Evolutionary conservation across 352 stramenopile genomes (phyloP).

Genomic region (Thalassiosira mediterranea): DNA sequence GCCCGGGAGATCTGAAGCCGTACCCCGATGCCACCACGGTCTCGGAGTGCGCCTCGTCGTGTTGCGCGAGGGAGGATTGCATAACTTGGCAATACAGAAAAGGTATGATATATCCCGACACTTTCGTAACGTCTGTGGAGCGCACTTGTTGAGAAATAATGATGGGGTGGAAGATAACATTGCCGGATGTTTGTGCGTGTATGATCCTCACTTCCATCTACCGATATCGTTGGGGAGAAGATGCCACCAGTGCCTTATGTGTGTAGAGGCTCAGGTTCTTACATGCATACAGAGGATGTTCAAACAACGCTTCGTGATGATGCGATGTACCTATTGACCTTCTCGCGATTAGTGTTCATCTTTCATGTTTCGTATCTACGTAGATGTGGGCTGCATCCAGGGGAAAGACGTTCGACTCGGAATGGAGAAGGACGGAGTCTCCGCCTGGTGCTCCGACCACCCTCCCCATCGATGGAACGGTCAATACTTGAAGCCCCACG

Average conservation of each 20-base stretch:
- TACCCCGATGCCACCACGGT: conserved; percentile 12
- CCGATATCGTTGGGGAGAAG: neutral
- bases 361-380: no score
- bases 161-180: neutral
- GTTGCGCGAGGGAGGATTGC: conserved; percentile 44
- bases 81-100: conserved; percentile 57
- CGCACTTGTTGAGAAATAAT: neutral
- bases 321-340: no score
- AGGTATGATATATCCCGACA: neutral
- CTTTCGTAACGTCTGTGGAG: neutral
- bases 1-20: conserved; percentile 35
- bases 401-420: conserved; percentile 57
- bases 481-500: conserved; percentile 48
- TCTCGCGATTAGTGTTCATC: no score
- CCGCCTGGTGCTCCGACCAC: conserved; percentile 59
- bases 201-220: neutral
- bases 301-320: no score
- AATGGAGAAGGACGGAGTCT: conserved; percentile 58
- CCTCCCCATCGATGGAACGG: conserved; percentile 55
- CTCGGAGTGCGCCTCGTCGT: conserved; percentile 41
- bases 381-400: conserved; percentile 52
- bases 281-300: no score
- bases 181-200: neutral
- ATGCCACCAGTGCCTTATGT: no score
- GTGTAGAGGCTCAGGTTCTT: no score